Evolutionary conservation across 345 rosid genomes (phyloP).

Genomic region (Acer campestre): DNA sequence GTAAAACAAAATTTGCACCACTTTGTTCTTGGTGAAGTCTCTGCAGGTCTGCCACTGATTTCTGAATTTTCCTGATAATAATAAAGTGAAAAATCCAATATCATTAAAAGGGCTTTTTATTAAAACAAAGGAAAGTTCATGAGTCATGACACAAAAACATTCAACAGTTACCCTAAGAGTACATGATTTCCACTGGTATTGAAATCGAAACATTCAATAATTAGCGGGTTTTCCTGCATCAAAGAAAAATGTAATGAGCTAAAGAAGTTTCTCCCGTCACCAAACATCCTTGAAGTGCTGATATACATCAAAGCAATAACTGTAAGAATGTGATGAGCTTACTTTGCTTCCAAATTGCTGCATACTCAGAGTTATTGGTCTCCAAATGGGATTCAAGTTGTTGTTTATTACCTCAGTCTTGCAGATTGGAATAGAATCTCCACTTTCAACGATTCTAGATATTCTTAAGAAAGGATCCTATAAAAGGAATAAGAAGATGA

Average conservation of each 20-base stretch:
- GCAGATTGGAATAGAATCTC: slow-evolving; percentile 61
- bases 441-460: slow-evolving; percentile 67
- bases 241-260: slow-evolving; percentile 5
- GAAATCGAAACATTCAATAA: slow-evolving; percentile 86
- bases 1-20: slow-evolving; percentile 51
- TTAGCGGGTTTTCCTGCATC: slow-evolving; percentile 69
- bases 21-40: slow-evolving; percentile 50
- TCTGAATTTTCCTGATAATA: slow-evolving; percentile 59
- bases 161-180: slow-evolving; percentile 62
- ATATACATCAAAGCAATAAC: neutral
- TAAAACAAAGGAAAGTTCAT: neutral
- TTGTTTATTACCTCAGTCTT: slow-evolving; percentile 75
- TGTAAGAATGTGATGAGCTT: slow-evolving; percentile 28
- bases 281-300: neutral
- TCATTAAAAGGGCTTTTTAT: neutral
- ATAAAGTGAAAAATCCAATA: slow-evolving; percentile 19
- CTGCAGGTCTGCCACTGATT: slow-evolving; percentile 68
- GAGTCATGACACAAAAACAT: neutral
- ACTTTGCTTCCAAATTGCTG: slow-evolving; percentile 86
- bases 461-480: slow-evolving; percentile 89
- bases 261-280: neutral
- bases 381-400: slow-evolving; percentile 79
- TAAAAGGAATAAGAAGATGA: slow-evolving; percentile 12
- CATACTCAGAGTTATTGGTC: slow-evolving; percentile 59
- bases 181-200: slow-evolving; percentile 67